Base-by-base conservation (phyloP, 495 filamentous ascomycete genomes). In the Tuber aestivum region DNA sequence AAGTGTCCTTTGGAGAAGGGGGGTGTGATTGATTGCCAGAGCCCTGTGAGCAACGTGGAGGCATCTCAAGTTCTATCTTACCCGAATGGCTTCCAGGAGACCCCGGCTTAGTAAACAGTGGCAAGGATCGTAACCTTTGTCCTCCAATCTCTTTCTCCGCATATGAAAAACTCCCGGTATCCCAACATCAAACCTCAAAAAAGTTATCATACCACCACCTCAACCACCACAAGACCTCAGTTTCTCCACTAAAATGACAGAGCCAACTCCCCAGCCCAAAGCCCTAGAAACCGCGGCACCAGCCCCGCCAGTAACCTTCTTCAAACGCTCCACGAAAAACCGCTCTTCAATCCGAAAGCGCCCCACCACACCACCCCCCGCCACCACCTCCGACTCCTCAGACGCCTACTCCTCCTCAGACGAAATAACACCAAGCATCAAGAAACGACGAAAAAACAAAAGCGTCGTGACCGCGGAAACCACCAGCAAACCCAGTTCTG, bases 311-410 rank as follows among this genome's bases (percentile, higher is more conserved):
- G 87, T 90, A 23, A 86, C 91, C 44, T 84, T 92, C 69, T 99
- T 99, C 89, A 97, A 97, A 84, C 92, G 95, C 80, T 86, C 88
- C 73, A 86, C 87, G 70, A 96, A 93, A 82, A 86, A 87, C 72
- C 95, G 94, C 82, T 88, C 90, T 73, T 94, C 88, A 79, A 85
- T 94, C 71, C 90, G 94, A 80, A 97, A 97, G 87, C 91, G 93
- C 71, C 88, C 91, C 71, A 90, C 92, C 44, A 92, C 94, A 41
- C 93, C 94, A 41, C 93, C 92, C 6, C 91, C 91, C 20, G 88
- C 87, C 41, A 85, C 85, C 45, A 86, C 87, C 74, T 86, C 84
- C 74, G 90, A 88, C 65, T 81, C 78, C 32, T 86, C 87, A 72
- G 90, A 88, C 81, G 93, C 91, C 84, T 89, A 88, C 42, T 93